These are phyloP conservation scores for Entomortierella beljakovae DNA, from an alignment of 192 early-diverging fungal genomes.

Conservation along the genomic window DNA sequence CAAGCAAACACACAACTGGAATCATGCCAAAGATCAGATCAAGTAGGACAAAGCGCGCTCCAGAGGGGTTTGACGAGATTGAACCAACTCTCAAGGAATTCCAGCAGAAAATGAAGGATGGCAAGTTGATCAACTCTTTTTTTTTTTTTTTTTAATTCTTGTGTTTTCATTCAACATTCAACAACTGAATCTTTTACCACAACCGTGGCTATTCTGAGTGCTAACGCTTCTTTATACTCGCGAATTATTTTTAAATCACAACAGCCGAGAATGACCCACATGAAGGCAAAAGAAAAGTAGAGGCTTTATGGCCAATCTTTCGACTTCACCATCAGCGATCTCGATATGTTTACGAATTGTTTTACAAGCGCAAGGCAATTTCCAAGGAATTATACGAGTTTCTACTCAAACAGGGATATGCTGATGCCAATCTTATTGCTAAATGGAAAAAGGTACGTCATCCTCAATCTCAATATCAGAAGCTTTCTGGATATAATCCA, in stretches of 20 bases:
- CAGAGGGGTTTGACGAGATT: constrained; percentile 95
- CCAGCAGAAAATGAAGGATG: constrained; percentile 95
- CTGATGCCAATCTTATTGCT: constrained; percentile 93
- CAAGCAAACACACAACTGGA: neutral
- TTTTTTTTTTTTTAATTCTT: neutral
- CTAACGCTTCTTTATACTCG: constrained; percentile 3
- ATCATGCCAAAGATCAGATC: constrained; percentile 83
- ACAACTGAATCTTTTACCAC: neutral
- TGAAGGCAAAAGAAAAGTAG: constrained; percentile 93
- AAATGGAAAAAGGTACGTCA: constrained; percentile 94
- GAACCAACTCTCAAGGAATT: constrained; percentile 94
- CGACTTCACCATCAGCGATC: constrained; percentile 98
- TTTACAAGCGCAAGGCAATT: constrained; percentile 95
- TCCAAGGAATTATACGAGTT: constrained; percentile 94
- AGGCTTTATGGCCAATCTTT: constrained; percentile 95
- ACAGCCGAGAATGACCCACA: constrained; percentile 95
- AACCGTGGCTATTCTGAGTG: constrained; percentile 1
- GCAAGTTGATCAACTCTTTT: constrained; percentile 56
- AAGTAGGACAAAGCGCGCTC: constrained; percentile 84
- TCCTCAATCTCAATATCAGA: no score
- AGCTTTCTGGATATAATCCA: no score
- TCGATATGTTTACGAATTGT: constrained; percentile 96
- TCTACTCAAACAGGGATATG: constrained; percentile 91
- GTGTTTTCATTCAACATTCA: neutral
- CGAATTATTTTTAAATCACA: no score